phyloP scores from a whole-genome alignment of 768 basidiomycete genomes.

The Trametes cinnabarina region DNA sequence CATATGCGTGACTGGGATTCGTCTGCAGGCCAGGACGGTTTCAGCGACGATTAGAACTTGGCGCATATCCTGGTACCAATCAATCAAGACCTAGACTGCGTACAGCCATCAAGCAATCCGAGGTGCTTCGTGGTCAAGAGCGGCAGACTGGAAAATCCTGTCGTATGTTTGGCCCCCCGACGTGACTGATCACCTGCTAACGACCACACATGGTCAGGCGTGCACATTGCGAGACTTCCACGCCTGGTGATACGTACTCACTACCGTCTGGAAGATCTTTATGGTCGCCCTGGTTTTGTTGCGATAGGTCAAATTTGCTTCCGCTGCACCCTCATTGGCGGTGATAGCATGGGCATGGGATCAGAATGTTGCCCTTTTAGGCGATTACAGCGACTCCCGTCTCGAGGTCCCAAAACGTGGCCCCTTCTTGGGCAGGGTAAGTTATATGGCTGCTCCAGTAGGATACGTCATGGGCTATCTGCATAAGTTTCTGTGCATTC shows the following conservation, averaged over 20 bases:
- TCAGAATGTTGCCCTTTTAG: background rate
- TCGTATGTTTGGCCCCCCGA: background rate
- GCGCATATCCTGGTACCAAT: background rate
- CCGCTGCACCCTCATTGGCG: background rate
- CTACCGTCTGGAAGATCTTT: background rate
- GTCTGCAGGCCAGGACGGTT: constrained; percentile 5
- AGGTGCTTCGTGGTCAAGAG: background rate
- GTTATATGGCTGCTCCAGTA: background rate
- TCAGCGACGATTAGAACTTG: constrained; percentile 5
- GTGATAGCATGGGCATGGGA: background rate
- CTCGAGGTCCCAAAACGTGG: background rate
- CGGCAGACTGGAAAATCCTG: background rate
- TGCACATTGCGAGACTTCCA: background rate
- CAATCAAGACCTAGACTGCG: constrained; percentile 2
- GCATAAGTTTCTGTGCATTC: background rate
- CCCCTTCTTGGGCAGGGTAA: background rate
- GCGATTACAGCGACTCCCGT: background rate
- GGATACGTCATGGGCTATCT: background rate
- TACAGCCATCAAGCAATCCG: background rate
- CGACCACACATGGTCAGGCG: background rate
- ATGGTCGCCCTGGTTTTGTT: background rate
- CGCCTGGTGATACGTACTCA: background rate
- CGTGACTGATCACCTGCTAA: background rate
- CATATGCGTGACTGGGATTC: constrained; percentile 1
- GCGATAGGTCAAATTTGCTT: constrained; percentile 2